phyloP scores from a whole-genome alignment of 441 rosid species.

The Populus hybrid region DNA sequence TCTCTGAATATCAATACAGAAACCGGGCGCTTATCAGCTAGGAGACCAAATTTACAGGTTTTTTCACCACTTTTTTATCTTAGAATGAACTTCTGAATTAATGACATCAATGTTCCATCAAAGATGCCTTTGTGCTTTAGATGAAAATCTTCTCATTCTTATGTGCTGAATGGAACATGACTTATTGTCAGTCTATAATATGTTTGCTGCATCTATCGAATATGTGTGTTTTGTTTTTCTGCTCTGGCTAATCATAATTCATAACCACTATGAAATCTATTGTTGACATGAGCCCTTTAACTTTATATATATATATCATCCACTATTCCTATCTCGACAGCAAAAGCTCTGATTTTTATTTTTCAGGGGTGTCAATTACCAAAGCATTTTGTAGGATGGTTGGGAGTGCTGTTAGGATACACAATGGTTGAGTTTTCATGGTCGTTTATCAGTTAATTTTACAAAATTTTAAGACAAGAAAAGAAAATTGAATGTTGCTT shows the following conservation, averaged over 20 bases:
- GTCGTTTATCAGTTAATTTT: neutral
- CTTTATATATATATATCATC: too few species aligned
- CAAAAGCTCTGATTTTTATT: neutral
- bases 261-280: neutral
- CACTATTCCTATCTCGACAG: neutral
- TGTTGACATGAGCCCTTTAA: too few species aligned
- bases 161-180: neutral
- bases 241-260: neutral
- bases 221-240: too few species aligned
- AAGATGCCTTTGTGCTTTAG: neutral
- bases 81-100: slow-evolving; percentile 7
- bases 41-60: slow-evolving; percentile 97
- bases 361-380: neutral
- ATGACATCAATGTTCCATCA: neutral
- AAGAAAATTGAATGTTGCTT: too few species aligned
- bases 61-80: neutral
- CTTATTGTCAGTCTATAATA: neutral
- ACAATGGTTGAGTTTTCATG: neutral
- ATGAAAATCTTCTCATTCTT: neutral
- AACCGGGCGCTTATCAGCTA: slow-evolving; percentile 95
- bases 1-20: slow-evolving; percentile 96
- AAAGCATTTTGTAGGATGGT: neutral
- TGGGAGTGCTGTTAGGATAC: neutral
- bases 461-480: neutral
- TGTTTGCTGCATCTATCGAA: neutral